Evolutionary conservation across 495 filamentous ascomycete genomes (phyloP).

Genomic region (Hypoxylon perforatum): DNA sequence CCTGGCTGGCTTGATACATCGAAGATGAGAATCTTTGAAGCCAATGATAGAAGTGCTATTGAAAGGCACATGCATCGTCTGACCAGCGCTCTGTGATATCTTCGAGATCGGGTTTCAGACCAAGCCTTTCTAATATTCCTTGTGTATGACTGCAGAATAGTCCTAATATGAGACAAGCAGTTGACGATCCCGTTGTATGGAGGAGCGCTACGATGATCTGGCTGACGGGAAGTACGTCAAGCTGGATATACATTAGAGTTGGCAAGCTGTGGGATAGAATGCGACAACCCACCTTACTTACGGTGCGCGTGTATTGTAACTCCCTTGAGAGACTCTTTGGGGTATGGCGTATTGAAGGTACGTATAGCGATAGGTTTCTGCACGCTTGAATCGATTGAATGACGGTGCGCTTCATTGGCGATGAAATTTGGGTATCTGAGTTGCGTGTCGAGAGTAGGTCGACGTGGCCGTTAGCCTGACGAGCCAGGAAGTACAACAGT

Average conservation of each 20-base stretch:
- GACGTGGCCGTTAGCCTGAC: slow-evolving; percentile 22
- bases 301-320: slow-evolving; percentile 15
- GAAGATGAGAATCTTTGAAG: no score
- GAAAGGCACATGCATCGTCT: slow-evolving; percentile 26
- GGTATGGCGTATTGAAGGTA: slow-evolving; percentile 17
- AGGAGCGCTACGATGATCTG: slow-evolving; percentile 16
- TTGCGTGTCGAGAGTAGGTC: background rate
- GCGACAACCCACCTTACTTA: slow-evolving; percentile 17
- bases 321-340: slow-evolving; percentile 12
- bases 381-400: slow-evolving; percentile 1
- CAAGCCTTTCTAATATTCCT: slow-evolving; percentile 28
- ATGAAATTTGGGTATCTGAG: background rate
- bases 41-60: background rate
- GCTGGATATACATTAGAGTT: slow-evolving; percentile 3
- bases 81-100: slow-evolving; percentile 26
- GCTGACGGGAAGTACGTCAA: slow-evolving; percentile 17
- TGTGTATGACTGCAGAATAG: slow-evolving; percentile 34
- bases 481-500: slow-evolving; percentile 69
- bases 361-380: slow-evolving; percentile 11
- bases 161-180: slow-evolving; percentile 11
- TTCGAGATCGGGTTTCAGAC: slow-evolving; percentile 31
- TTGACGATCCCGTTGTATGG: slow-evolving; percentile 30
- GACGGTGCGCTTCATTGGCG: slow-evolving; percentile 4
- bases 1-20: slow-evolving; percentile 10
- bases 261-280: slow-evolving; percentile 18